Conservation (phyloP, 1,139 yeast species). For the Geotrichum aggregatum region DNA sequence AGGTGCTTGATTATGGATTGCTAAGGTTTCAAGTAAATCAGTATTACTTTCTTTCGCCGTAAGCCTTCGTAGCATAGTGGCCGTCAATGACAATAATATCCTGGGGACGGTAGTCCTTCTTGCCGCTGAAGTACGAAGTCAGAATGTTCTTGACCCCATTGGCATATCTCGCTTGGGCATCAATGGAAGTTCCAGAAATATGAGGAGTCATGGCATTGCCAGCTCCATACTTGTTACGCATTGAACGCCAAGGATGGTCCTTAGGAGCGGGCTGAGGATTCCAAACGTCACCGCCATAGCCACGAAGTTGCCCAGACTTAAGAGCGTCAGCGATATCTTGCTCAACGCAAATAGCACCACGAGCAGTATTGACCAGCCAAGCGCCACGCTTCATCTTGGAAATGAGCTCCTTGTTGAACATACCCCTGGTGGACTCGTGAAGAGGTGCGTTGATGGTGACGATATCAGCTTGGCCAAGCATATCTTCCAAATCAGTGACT, state of each 20-base stretch:
- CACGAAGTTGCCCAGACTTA: slow-evolving; percentile 61
- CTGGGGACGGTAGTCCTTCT: slow-evolving; percentile 64
- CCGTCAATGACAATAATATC: slow-evolving; percentile 72
- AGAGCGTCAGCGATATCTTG: slow-evolving; percentile 78
- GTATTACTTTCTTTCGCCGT: slow-evolving; percentile 57
- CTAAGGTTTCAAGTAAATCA: no score
- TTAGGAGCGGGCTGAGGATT: slow-evolving; percentile 74
- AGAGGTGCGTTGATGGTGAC: slow-evolving; percentile 78
- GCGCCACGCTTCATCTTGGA: slow-evolving; percentile 75
- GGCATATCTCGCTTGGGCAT: slow-evolving; percentile 69
- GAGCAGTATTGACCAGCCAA: slow-evolving; percentile 74
- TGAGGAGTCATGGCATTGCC: slow-evolving; percentile 85
- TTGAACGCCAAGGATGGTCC: slow-evolving; percentile 72
- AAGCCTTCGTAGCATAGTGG: slow-evolving; percentile 68
- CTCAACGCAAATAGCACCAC: slow-evolving; percentile 73
- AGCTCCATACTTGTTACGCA: slow-evolving; percentile 61
- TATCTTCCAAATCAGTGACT: slow-evolving; percentile 60
- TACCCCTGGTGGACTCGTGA: slow-evolving; percentile 64
- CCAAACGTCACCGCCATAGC: slow-evolving; percentile 87
- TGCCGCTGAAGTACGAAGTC: slow-evolving; percentile 57
- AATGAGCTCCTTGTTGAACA: slow-evolving; percentile 58
- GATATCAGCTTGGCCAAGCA: slow-evolving; percentile 65
- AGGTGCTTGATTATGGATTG: no score
- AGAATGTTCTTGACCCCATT: slow-evolving; percentile 63
- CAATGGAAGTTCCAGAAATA: slow-evolving; percentile 72